phyloP scores from a whole-genome alignment of 768 basidiomycete genomes.

The Serendipita vermifera region DNA sequence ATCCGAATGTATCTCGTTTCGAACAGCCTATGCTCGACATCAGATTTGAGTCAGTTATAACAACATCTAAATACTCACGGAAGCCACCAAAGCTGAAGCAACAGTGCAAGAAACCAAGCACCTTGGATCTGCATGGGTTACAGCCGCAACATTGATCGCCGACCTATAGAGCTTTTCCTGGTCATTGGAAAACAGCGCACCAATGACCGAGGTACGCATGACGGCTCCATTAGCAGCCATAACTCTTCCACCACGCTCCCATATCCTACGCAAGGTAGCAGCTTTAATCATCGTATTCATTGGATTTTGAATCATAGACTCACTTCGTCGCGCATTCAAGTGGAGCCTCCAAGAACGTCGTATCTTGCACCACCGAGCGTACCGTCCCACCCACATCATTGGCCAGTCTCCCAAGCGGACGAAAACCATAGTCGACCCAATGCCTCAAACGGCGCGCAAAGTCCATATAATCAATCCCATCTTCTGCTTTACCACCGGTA shows the following conservation, averaged over 20 bases:
- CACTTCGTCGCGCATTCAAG: too few species aligned
- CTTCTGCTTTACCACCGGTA: not conserved
- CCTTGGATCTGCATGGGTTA: slow-evolving; percentile 3
- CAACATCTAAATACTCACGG: not conserved
- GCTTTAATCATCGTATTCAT: too few species aligned
- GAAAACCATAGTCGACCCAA: not conserved
- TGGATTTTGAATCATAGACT: too few species aligned
- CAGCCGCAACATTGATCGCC: not conserved
- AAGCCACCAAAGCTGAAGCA: not conserved
- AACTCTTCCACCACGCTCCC: not conserved
- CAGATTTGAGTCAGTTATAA: not conserved
- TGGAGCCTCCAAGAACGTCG: not conserved
- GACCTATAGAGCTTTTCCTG: not conserved
- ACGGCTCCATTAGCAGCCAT: slow-evolving; percentile 6
- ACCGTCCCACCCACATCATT: not conserved
- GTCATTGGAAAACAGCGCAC: not conserved
- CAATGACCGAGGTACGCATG: not conserved
- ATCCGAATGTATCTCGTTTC: not conserved
- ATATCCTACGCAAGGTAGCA: not conserved
- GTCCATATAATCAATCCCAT: not conserved
- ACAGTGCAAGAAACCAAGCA: slow-evolving; percentile 4
- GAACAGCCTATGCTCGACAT: not conserved
- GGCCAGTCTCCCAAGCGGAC: not conserved
- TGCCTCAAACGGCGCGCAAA: not conserved
- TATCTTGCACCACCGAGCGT: not conserved